Base-by-base conservation (phyloP, 2,329 filamentous ascomycete species). In the Clonostachys rhizophaga region DNA sequence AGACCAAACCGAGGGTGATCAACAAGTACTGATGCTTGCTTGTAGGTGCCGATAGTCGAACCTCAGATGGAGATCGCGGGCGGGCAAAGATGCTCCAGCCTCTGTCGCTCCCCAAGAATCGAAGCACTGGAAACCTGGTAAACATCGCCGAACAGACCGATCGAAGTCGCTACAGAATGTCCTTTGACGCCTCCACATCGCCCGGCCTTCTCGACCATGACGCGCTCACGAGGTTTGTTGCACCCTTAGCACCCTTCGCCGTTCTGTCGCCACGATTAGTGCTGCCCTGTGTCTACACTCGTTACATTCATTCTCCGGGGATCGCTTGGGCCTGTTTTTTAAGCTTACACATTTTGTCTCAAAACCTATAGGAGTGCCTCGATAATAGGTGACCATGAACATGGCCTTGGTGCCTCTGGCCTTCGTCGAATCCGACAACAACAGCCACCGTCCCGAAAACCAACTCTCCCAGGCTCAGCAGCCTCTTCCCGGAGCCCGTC, bases 371-470 rank as follows among this genome's bases (percentile, higher is more conserved):
- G 44, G 34, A 95, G 89, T 74, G 89, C 89, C 60, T 83, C 90
- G 60, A 79, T 95, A 62, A 80, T 95, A 63, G 77, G 83, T 54
- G 91, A 92, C 68, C 89, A 92, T 69, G 91, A 95, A 61, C 88
- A 94, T 75, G 89, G 89, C 57, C 71, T 94, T 52, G 89, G 89
- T 47, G 79, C 86, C 41, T 95, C 90, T 48, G 91, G 94, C 55
- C 79, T 99, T 61, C 87, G 91, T 63, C 87, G 94, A 59, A 99
- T 99, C 66, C 88, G 94, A 64, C 92, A 96, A 67, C 86, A 91
- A 59, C 86, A 87, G 50, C 78, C 65, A 45, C 60, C 82, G 37
- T 72, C 81, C 48, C 78, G 85, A 64, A 75, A 78, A 45, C 76
- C 86, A 48, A 86, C 86, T 30, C 67, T 86, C 50, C 83, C 84